Evolutionary conservation across 179 eudicot genomes (phyloP), one percentile per base, ranked within the genome.

Genomic region (Silene vulgaris): DNA sequence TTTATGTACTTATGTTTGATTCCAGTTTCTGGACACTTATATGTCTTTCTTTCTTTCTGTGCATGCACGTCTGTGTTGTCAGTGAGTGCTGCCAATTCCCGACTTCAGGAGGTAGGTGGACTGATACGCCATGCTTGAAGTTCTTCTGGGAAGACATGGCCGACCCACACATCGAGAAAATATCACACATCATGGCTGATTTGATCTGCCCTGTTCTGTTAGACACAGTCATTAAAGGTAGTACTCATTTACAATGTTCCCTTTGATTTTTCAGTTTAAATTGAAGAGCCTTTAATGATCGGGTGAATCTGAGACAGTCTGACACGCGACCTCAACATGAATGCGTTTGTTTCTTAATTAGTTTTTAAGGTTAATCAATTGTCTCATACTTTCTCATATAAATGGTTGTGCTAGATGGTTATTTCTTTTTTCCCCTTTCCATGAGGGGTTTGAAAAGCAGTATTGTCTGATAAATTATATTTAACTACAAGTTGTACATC

Each of bases 211-310:
- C 98, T 6, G 80, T 88, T 71, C 77, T 96, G 63, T 78, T 96
- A 61, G 91, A 91, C 61, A 85, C 98, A 11, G 78, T 96, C 59
- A 84, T 96, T 40, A 96, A 93, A 90, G 99, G 99, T 96, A 84
- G 50, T 73, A 63, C 17, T 73, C 26, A 66, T 37, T 77, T 16
- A 7, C 40, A 13, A 26, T 68, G 59, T 77, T 7, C 43, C 60
- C 20, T 64, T 57, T 69, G 23, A 11, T 59, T 28, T 50, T 5
- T 23, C 20, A 0, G 0, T 62, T 61, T 75, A 60, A 50, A 20
- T 60, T 67, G 29, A 23, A 21, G 6, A 11, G 69, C 16, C 1
- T 35, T 50, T n/a, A 40, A 59, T 59, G 76, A 11, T 35, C 9
- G 17, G 57, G 40, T 11, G 54, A 48, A 48, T 48, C 52, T 45